A percentile compares a stretch with the other conserved stretches of the same genome.
Conservation (phyloP, 1,284 basidiomycete species). For the Ustilago curta region DNA sequence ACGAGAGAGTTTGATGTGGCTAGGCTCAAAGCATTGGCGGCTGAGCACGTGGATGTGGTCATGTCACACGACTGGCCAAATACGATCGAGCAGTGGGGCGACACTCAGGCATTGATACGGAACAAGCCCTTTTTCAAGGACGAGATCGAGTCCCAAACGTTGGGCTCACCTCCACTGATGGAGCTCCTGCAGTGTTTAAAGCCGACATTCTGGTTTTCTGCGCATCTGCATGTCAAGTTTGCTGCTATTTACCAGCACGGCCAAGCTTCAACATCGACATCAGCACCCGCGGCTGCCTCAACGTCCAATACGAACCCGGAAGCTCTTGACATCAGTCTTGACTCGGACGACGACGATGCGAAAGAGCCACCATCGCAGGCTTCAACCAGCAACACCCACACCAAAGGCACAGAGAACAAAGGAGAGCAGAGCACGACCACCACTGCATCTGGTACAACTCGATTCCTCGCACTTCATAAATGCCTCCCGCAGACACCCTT, state of each 20-base stretch:
- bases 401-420: neutral
- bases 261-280: slow-evolving; percentile 1
- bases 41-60: slow-evolving; percentile 76
- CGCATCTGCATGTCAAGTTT: slow-evolving; percentile 87
- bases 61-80: slow-evolving; percentile 98
- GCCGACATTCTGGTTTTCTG: slow-evolving; percentile 94
- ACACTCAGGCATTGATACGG: slow-evolving; percentile 77
- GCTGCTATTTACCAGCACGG: slow-evolving; percentile 47
- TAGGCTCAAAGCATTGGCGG: slow-evolving; percentile 80
- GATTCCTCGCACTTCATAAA: slow-evolving; percentile 93
- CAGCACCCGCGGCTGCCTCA: neutral
- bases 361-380: neutral
- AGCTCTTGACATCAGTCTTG: slow-evolving; percentile 48
- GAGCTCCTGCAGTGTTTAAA: slow-evolving; percentile 79
- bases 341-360: slow-evolving; percentile 33
- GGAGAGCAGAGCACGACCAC: neutral
- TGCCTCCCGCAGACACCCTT: slow-evolving; percentile 85
- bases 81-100: slow-evolving; percentile 84
- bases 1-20: slow-evolving; percentile 86
- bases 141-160: slow-evolving; percentile 76
- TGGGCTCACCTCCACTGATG: slow-evolving; percentile 91
- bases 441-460: slow-evolving; percentile 72
- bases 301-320: slow-evolving; percentile 41
- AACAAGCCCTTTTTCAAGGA: slow-evolving; percentile 84
- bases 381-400: neutral